phyloP scores from a whole-genome alignment of 805 yeast genomes.

The Komagataella kurtzmanii region DNA sequence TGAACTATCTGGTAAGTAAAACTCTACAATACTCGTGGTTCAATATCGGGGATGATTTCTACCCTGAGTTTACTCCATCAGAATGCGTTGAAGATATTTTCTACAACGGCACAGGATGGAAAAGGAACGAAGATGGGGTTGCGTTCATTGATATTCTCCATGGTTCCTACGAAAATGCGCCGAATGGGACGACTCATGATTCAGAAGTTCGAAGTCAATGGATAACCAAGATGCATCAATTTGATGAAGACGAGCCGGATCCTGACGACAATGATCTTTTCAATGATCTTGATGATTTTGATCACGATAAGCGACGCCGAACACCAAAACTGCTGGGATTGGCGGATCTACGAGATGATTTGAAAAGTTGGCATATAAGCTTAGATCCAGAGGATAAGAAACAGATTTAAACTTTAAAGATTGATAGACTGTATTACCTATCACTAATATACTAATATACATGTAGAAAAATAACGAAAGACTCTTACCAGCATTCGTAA shows the following conservation, averaged over 20 bases:
- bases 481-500: conserved; percentile 59
- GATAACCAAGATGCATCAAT: not conserved
- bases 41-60: conserved; percentile 11
- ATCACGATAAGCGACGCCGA: not conserved
- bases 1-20: conserved; percentile 13
- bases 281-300: not conserved
- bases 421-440: not conserved
- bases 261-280: not conserved
- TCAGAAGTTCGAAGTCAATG: not conserved
- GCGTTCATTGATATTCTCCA: conserved; percentile 21
- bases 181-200: not conserved
- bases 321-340: not conserved
- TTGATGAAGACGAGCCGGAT: not conserved
- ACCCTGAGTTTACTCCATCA: conserved; percentile 44
- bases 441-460: not conserved
- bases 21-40: conserved; percentile 19
- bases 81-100: conserved; percentile 68
- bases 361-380: not conserved
- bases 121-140: conserved; percentile 29
- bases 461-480: not conserved
- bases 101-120: conserved; percentile 57
- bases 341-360: not conserved
- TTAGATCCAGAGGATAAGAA: not conserved
- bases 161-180: not conserved
- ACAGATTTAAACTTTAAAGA: too few relatives aligned